Conservation (phyloP, 805 yeast genomes). For the Nakazawaea siamensis region DNA sequence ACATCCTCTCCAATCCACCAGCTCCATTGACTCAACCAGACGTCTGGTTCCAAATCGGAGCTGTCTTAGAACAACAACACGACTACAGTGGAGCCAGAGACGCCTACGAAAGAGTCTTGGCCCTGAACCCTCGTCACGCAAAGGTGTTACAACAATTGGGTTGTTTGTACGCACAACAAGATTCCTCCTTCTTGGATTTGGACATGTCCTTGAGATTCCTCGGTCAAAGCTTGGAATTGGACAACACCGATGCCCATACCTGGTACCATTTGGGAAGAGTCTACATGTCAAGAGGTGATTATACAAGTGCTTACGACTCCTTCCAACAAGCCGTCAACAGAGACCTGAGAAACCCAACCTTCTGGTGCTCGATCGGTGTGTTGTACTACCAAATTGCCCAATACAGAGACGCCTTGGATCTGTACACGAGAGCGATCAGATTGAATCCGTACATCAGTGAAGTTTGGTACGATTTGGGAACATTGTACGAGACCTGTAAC, state of each 20-base stretch:
- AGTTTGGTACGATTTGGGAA: constrained; percentile 98
- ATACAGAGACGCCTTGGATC: constrained; percentile 94
- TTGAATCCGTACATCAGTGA: constrained; percentile 93
- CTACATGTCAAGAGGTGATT: constrained; percentile 93
- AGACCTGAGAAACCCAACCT: constrained; percentile 94
- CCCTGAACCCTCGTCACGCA: constrained; percentile 88
- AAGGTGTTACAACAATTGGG: constrained; percentile 95
- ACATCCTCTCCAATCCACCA: constrained; percentile 86
- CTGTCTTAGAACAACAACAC: constrained; percentile 87
- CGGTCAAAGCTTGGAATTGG: constrained; percentile 83
- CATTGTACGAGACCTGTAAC: constrained; percentile 93
- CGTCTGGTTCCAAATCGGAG: constrained; percentile 98
- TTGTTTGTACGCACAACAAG: constrained; percentile 78
- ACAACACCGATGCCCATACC: constrained; percentile 85
- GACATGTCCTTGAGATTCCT: constrained; percentile 76
- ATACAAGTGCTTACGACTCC: constrained; percentile 94
- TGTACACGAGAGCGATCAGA: constrained; percentile 93
- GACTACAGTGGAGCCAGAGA: constrained; percentile 89
- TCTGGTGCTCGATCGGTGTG: constrained; percentile 96
- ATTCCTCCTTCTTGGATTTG: constrained; percentile 67
- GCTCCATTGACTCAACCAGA: constrained; percentile 94
- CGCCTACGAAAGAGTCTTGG: constrained; percentile 88
- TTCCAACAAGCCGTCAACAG: constrained; percentile 98
- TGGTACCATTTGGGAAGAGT: constrained; percentile 97
- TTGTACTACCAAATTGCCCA: constrained; percentile 93